Evolutionary conservation across 805 yeast species (phyloP).

Genomic region (Ogataea pini): DNA sequence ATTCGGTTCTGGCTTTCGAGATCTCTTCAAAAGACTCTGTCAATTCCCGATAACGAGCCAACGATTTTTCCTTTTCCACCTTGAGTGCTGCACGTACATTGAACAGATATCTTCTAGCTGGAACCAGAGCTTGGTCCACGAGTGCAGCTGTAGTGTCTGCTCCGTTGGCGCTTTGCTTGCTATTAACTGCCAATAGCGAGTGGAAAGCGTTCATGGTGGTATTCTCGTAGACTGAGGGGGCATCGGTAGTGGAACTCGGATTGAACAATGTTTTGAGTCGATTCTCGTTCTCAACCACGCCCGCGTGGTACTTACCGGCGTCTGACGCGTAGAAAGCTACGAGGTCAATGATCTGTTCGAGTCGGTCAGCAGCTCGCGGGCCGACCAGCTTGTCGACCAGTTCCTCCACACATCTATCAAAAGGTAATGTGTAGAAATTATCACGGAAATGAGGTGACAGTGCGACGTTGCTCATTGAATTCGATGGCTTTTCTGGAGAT

Average conservation of each 20-base stretch:
- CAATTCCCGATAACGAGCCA: slow-evolving; percentile 1
- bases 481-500: neutral
- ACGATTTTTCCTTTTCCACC: slow-evolving; percentile 1
- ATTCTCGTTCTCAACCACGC: neutral
- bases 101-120: slow-evolving; percentile 19
- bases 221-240: slow-evolving; percentile 4
- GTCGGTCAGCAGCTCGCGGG: slow-evolving; percentile 10
- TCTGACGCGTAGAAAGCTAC: slow-evolving; percentile 14
- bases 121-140: slow-evolving; percentile 11
- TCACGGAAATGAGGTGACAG: slow-evolving; percentile 18
- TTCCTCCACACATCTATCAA: slow-evolving; percentile 14
- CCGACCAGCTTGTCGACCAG: slow-evolving; percentile 13
- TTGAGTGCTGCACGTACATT: slow-evolving; percentile 7
- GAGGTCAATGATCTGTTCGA: slow-evolving; percentile 16
- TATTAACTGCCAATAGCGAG: slow-evolving; percentile 12
- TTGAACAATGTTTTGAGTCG: neutral
- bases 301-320: slow-evolving; percentile 7
- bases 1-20: slow-evolving; percentile 5
- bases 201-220: slow-evolving; percentile 14
- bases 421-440: slow-evolving; percentile 15
- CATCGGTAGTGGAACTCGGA: too few species aligned
- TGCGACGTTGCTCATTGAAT: slow-evolving; percentile 21
- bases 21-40: slow-evolving; percentile 1
- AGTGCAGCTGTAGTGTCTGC: slow-evolving; percentile 1
- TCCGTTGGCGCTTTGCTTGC: slow-evolving; percentile 17